These are phyloP conservation scores for Tylopilus plumbeoviolaceoides DNA, from an alignment of 768 basidiomycete species.

Conservation along the genomic window DNA sequence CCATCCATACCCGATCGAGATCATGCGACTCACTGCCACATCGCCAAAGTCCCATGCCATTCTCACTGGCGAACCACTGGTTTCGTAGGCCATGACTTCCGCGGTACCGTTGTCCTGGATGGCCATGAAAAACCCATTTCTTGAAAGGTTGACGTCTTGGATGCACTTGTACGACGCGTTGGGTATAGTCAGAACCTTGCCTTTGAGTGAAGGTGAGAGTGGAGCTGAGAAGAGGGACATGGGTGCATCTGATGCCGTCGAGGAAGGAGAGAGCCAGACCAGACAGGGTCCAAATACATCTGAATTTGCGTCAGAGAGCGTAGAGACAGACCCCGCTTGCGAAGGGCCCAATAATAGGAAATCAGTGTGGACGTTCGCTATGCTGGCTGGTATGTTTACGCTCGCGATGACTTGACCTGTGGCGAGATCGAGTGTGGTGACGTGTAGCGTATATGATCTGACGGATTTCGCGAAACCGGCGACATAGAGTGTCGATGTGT, in stretches of 20 bases:
- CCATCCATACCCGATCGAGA: neutral
- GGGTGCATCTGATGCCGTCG: constrained; percentile 8
- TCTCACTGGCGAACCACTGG: constrained; percentile 37
- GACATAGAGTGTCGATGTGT: constrained; percentile 52
- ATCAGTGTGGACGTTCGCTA: constrained; percentile 34
- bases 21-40: constrained; percentile 38
- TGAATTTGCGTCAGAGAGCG: neutral
- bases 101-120: constrained; percentile 52
- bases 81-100: constrained; percentile 47
- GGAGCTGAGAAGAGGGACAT: constrained; percentile 31
- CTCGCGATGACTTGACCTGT: constrained; percentile 50
- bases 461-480: constrained; percentile 42
- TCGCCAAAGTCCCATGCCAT: constrained; percentile 53
- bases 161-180: constrained; percentile 47
- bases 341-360: constrained; percentile 34
- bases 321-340: neutral
- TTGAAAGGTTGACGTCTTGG: constrained; percentile 56
- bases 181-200: constrained; percentile 42
- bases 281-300: constrained; percentile 19
- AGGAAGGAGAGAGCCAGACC: constrained; percentile 34
- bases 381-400: constrained; percentile 51
- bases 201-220: constrained; percentile 49
- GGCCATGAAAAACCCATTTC: constrained; percentile 58
- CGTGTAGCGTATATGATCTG: constrained; percentile 58
- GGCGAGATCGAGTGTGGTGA: constrained; percentile 53